These are phyloP conservation scores for Asterochloris sp. DNA, from an alignment of 139 green algal genomes.

Conservation along the genomic window DNA sequence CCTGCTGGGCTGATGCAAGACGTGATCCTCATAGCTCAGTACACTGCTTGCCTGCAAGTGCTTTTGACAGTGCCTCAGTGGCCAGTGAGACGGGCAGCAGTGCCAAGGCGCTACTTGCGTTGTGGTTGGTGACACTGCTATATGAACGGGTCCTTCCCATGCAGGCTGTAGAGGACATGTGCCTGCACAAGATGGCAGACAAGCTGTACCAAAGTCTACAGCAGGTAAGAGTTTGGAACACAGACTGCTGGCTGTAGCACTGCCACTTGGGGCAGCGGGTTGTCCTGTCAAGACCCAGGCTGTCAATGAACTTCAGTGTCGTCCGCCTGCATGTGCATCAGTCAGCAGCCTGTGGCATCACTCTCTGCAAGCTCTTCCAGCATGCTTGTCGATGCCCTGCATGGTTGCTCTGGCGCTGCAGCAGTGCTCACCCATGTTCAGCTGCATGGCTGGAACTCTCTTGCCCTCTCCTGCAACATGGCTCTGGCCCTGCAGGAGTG, in stretches of 20 bases:
- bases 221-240: conserved; percentile 27
- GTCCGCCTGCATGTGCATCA: no score
- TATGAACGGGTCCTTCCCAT: neutral
- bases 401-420: no score
- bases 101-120: neutral
- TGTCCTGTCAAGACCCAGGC: no score
- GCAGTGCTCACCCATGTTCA: no score
- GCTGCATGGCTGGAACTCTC: no score
- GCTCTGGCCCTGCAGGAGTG: conserved; percentile 41
- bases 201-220: conserved; percentile 77
- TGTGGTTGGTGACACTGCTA: neutral
- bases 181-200: conserved; percentile 85
- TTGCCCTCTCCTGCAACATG: no score
- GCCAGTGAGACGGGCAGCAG: neutral
- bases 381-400: no score
- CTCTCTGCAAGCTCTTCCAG: no score
- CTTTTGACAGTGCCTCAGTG: neutral
- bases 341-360: no score
- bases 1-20: no score
- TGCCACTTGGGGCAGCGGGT: no score
- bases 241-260: neutral
- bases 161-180: conserved; percentile 93
- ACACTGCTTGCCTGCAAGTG: neutral
- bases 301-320: no score
- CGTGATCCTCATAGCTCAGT: neutral